Evolutionary conservation across 306 rosid genomes (phyloP).

Genomic region (Leucaena leucocephala): DNA sequence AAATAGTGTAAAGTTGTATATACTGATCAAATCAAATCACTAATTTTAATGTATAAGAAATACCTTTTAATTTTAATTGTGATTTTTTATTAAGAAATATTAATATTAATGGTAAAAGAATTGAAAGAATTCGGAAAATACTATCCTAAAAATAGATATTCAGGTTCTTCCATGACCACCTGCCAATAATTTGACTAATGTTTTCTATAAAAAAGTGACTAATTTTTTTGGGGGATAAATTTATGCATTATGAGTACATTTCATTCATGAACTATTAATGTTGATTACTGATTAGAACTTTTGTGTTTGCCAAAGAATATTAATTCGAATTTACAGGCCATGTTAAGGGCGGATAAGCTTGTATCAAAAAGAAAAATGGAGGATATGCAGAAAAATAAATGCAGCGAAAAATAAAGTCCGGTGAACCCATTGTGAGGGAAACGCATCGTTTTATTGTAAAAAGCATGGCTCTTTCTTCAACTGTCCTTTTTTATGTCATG

Average conservation of each 20-base stretch:
- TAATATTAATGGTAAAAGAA: neutral
- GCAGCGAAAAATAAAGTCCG: neutral
- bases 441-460: constrained; percentile 35
- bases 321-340: no score
- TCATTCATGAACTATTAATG: neutral
- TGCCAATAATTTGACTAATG: no score
- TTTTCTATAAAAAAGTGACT: neutral
- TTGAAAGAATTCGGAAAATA: neutral
- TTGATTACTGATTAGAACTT: no score
- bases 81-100: neutral
- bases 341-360: no score
- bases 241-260: neutral
- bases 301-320: no score
- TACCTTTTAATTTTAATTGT: no score
- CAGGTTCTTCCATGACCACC: neutral
- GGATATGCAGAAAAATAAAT: neutral
- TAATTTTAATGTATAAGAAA: neutral
- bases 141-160: neutral
- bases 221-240: neutral
- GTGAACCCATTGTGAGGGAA: neutral
- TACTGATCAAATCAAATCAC: neutral
- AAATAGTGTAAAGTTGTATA: neutral
- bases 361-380: no score
- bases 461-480: neutral
- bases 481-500: constrained; percentile 10